phyloP scores from a whole-genome alignment of 495 filamentous ascomycete genomes.

The Podospora appendiculata region DNA sequence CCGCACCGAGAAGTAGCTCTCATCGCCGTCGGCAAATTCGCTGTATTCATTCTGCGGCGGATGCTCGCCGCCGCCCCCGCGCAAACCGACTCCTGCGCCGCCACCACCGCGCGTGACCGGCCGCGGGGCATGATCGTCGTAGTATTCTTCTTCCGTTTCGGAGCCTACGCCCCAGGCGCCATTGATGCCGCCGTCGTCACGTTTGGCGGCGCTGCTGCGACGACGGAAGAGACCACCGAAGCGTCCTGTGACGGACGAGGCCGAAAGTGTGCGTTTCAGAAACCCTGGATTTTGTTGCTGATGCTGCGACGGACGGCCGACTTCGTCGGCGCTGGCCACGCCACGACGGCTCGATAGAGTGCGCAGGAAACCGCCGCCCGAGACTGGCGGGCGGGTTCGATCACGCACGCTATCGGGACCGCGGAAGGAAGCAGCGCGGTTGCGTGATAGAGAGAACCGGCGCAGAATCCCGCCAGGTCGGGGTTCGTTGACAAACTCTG shows the following conservation, averaged over 20 bases:
- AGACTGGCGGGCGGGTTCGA: constrained; percentile 25
- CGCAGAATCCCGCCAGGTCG: constrained; percentile 22
- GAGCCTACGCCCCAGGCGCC: constrained; percentile 36
- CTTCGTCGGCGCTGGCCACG: constrained; percentile 32
- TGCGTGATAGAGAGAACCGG: constrained; percentile 31
- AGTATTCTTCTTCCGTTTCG: constrained; percentile 22
- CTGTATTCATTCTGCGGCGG: constrained; percentile 12
- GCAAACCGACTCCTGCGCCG: constrained; percentile 15
- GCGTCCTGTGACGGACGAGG: constrained; percentile 15
- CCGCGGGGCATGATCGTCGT: constrained; percentile 14
- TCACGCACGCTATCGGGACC: constrained; percentile 15
- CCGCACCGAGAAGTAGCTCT: constrained; percentile 30
- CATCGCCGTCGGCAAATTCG: constrained; percentile 36
- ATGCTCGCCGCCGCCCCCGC: constrained; percentile 24
- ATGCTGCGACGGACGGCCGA: constrained; percentile 11
- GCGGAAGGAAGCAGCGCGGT: constrained; percentile 18
- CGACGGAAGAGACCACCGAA: constrained; percentile 42
- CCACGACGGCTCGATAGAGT: constrained; percentile 31
- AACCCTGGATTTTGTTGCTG: constrained; percentile 52
- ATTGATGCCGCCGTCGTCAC: constrained; percentile 44
- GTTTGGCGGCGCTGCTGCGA: constrained; percentile 39
- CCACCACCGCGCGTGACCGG: constrained; percentile 1
- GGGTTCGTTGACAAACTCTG: constrained; percentile 6
- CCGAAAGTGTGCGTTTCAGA: constrained; percentile 42
- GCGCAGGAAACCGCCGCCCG: constrained; percentile 23